Conservation (phyloP, 2,329 filamentous ascomycete species). For the Colletotrichum sp. region DNA sequence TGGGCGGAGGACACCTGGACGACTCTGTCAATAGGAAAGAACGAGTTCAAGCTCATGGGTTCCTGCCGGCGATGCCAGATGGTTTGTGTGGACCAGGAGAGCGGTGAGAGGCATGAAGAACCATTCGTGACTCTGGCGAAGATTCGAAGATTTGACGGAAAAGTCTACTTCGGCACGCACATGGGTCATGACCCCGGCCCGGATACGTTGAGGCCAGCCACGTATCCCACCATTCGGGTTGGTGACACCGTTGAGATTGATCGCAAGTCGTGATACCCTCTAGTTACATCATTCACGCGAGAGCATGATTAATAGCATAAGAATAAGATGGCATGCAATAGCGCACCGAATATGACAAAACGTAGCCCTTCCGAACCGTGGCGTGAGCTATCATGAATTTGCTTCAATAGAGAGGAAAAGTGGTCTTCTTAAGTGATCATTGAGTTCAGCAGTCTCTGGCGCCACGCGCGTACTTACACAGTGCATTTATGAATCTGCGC, state of each 20-base stretch:
- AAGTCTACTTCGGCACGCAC: slow-evolving; percentile 90
- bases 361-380: background rate
- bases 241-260: slow-evolving; percentile 48
- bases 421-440: background rate
- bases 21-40: slow-evolving; percentile 66
- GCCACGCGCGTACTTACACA: background rate
- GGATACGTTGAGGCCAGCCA: slow-evolving; percentile 24
- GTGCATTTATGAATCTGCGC: background rate
- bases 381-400: background rate
- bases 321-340: background rate
- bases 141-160: slow-evolving; percentile 81
- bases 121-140: slow-evolving; percentile 89
- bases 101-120: slow-evolving; percentile 78
- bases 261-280: background rate
- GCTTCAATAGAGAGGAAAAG: background rate
- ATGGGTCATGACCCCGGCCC: slow-evolving; percentile 54
- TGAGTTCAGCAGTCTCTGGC: background rate
- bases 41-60: slow-evolving; percentile 75
- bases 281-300: background rate
- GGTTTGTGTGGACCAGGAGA: slow-evolving; percentile 91
- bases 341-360: background rate
- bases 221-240: slow-evolving; percentile 49
- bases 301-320: background rate
- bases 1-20: slow-evolving; percentile 86
- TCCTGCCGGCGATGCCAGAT: slow-evolving; percentile 92